Conservation (phyloP, 164 flowering plant genomes). For the Stephania cephalantha region DNA sequence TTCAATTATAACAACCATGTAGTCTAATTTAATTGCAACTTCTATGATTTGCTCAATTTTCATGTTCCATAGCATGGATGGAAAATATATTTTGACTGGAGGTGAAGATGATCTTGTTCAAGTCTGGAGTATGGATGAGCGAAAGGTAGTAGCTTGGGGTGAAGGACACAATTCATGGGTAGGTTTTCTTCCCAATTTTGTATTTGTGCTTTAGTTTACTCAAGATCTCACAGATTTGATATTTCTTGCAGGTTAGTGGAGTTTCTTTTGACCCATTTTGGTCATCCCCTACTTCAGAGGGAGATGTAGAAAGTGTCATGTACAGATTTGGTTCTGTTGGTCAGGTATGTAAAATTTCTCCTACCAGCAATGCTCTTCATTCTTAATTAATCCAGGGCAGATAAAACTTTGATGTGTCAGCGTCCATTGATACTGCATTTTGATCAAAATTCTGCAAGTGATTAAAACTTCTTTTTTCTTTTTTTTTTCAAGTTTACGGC, state of each 20-base stretch:
- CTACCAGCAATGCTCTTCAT: not conserved
- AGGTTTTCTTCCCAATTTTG: slow-evolving; percentile 16
- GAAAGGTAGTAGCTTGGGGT: slow-evolving; percentile 98
- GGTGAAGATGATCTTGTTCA: slow-evolving; percentile 99
- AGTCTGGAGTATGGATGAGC: slow-evolving; percentile 97
- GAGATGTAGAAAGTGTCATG: slow-evolving; percentile 60
- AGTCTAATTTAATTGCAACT: not conserved
- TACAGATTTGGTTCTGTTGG: slow-evolving; percentile 99
- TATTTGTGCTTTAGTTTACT: slow-evolving; percentile 1
- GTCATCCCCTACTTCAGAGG: slow-evolving; percentile 83
- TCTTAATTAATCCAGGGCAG: not conserved
- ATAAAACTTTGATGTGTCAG: not conserved
- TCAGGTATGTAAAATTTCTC: slow-evolving; percentile 49
- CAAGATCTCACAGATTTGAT: slow-evolving; percentile 9
- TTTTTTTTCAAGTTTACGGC: not conserved
- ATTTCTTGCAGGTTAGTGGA: slow-evolving; percentile 79
- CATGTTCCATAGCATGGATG: slow-evolving; percentile 55
- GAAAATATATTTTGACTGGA: slow-evolving; percentile 88
- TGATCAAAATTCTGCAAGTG: not conserved
- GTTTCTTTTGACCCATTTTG: slow-evolving; percentile 96
- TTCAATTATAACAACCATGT: not conserved
- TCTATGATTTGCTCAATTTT: slow-evolving; percentile 8
- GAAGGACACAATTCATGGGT: slow-evolving; percentile 99
- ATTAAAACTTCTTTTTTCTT: not conserved
- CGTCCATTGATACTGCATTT: not conserved